These are phyloP conservation scores for Sugiyamaella marilandica DNA, from an alignment of 805 yeast genomes.

Conservation along the genomic window DNA sequence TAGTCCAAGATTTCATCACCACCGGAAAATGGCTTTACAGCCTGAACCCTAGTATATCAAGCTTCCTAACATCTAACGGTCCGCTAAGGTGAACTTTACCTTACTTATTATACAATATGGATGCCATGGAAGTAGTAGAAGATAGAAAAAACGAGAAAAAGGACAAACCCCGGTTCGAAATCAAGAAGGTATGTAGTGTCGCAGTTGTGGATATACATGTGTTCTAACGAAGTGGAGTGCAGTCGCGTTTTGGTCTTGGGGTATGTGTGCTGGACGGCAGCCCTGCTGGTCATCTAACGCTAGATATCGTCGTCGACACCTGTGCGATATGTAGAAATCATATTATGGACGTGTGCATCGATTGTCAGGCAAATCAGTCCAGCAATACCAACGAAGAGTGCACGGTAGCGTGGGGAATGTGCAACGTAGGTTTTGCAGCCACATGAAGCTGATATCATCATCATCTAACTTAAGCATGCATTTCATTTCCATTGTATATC, in stretches of 20 bases:
- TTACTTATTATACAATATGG: neutral
- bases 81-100: neutral
- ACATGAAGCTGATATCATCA: too few species aligned
- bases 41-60: neutral
- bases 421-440: conserved; percentile 46
- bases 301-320: conserved; percentile 76
- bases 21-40: neutral
- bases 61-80: neutral
- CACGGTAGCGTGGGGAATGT: conserved; percentile 94
- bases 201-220: neutral
- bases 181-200: conserved; percentile 52
- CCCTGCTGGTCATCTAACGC: neutral
- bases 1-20: too few species aligned
- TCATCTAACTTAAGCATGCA: conserved; percentile 55
- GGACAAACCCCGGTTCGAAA: conserved; percentile 73
- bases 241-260: conserved; percentile 99
- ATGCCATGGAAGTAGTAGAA: conserved; percentile 21
- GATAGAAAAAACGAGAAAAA: conserved; percentile 16
- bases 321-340: conserved; percentile 98
- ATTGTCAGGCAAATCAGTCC: conserved; percentile 82
- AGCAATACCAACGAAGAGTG: conserved; percentile 65
- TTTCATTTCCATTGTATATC: conserved; percentile 96
- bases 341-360: conserved; percentile 95
- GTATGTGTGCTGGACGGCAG: conserved; percentile 32
- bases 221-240: conserved; percentile 70